These are phyloP conservation scores for Pyrenophora tritici-repentis DNA, from an alignment of 2,329 filamentous ascomycete species.

Conservation along the genomic window DNA sequence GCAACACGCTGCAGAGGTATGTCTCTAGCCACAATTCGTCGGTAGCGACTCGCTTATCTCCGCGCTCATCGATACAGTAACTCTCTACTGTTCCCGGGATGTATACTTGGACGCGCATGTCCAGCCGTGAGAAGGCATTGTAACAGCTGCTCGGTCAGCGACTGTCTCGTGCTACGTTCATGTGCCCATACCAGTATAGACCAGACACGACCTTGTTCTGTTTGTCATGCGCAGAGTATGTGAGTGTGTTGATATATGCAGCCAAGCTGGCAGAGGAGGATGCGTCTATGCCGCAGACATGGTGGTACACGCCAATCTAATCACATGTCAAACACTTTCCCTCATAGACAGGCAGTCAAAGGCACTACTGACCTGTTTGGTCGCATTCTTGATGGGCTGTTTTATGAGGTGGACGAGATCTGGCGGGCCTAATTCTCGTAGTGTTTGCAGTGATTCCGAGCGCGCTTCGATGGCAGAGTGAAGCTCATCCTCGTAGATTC, in stretches of 20 bases:
- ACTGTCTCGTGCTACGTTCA: neutral
- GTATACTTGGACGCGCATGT: conserved; percentile 98
- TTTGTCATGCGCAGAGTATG: conserved; percentile 84
- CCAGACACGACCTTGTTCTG: conserved; percentile 90
- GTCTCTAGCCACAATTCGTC: conserved; percentile 97
- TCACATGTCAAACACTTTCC: conserved; percentile 13
- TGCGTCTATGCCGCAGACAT: conserved; percentile 95
- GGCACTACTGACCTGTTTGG: conserved; percentile 58
- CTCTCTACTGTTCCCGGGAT: conserved; percentile 96
- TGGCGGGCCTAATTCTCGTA: conserved; percentile 92
- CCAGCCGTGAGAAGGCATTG: conserved; percentile 96
- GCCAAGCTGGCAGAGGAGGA: conserved; percentile 96
- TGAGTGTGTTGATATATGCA: conserved; percentile 97
- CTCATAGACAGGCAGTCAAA: conserved; percentile 7
- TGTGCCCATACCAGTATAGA: conserved; percentile 76
- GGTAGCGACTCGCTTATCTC: conserved; percentile 89
- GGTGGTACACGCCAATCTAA: conserved; percentile 91
- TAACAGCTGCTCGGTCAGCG: conserved; percentile 70
- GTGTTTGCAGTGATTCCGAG: conserved; percentile 81
- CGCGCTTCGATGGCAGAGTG: conserved; percentile 91
- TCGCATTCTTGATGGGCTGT: conserved; percentile 63
- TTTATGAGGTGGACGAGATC: conserved; percentile 96
- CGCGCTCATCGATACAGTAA: conserved; percentile 96
- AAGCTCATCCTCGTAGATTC: conserved; percentile 90
- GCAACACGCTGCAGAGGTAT: conserved; percentile 90